phyloP scores from a whole-genome alignment of 345 rosid genomes.

The Populus tremula region DNA sequence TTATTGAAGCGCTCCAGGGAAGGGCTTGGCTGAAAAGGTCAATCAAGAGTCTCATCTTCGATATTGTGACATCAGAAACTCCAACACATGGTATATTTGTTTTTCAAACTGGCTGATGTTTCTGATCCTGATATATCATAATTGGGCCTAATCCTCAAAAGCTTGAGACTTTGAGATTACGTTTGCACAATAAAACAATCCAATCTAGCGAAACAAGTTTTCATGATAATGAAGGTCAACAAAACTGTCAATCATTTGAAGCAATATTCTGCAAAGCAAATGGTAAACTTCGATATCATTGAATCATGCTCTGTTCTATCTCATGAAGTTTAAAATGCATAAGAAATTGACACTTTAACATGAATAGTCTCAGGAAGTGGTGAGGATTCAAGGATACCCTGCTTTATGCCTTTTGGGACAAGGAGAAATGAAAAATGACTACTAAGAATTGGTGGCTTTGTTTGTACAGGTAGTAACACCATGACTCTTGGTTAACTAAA shows the following conservation, averaged over 20 bases:
- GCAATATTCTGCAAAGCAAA: not conserved
- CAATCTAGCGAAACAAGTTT: not conserved
- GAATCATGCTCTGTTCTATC: not conserved
- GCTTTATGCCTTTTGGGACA: not conserved
- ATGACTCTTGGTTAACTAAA: not conserved
- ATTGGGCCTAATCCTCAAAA: not conserved
- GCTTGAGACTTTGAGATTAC: not conserved
- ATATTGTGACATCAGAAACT: not conserved
- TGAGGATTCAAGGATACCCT: not conserved
- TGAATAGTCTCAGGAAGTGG: not conserved
- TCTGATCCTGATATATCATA: not conserved
- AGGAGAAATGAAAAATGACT: not conserved
- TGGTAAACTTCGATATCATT: not conserved
- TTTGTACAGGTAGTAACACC: not conserved
- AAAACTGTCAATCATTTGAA: not conserved
- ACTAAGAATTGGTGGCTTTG: not conserved
- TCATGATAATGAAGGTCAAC: not conserved
- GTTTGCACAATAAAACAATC: not conserved
- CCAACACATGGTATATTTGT: not conserved
- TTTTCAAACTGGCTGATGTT: not conserved
- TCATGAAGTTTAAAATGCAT: not conserved
- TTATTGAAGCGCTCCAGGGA: not conserved
- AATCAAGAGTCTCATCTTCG: not conserved
- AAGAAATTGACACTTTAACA: not conserved
- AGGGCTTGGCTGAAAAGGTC: not conserved